A percentile compares a stretch with the other conserved stretches of the same genome.
phyloP scores from a whole-genome alignment of 2,329 filamentous ascomycete species.

The Talaromyces verruculosus region DNA sequence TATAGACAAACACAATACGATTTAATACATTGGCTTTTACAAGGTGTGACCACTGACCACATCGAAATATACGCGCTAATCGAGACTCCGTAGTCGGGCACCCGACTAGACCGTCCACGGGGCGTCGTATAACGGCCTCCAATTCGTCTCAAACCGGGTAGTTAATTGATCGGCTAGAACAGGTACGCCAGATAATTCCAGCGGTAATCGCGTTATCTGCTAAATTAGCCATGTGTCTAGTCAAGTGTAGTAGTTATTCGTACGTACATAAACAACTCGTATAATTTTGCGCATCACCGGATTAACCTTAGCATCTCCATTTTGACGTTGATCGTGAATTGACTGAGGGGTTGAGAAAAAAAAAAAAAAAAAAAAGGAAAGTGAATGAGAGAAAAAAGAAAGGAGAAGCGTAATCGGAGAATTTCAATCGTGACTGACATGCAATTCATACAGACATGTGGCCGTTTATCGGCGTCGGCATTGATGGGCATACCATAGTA shows the following conservation, averaged over 20 bases:
- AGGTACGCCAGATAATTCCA: not conserved
- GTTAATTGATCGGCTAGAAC: too few species aligned
- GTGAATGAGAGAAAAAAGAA: not conserved
- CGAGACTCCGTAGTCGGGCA: not conserved
- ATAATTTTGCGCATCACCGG: not conserved
- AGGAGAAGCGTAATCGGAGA: slow-evolving; percentile 1
- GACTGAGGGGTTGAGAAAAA: not conserved
- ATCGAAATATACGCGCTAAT: not conserved
- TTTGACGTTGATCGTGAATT: not conserved
- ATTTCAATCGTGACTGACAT: not conserved
- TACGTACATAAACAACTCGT: too few species aligned
- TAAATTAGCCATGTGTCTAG: not conserved
- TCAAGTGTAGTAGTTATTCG: too few species aligned
- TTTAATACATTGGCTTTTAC: not conserved
- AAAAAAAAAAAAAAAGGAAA: not conserved
- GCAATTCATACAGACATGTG: not conserved
- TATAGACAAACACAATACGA: slow-evolving; percentile 1
- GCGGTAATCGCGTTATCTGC: slow-evolving; percentile 10
- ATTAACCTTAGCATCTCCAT: not conserved
- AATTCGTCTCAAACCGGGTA: not conserved
- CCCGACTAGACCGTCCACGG: too few species aligned
- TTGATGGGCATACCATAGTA: not conserved
- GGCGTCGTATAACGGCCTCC: too few species aligned
- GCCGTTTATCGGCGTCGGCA: not conserved
- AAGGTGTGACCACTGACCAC: not conserved